Conservation (phyloP, 805 yeast species). For the Saccharomycopsis oosterbeekiorum region DNA sequence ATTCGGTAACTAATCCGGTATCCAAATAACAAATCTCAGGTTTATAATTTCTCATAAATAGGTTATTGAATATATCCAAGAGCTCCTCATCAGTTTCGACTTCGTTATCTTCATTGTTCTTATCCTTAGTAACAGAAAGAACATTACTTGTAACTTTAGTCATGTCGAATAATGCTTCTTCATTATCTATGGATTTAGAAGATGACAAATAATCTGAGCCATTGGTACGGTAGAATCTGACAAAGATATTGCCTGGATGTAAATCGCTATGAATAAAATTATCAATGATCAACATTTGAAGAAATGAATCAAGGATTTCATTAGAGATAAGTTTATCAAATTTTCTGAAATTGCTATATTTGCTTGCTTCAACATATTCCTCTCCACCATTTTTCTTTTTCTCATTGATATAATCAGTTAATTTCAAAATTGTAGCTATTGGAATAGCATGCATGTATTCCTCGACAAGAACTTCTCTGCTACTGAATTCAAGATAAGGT, state of each 20-base stretch:
- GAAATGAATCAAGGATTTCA: constrained; percentile 80
- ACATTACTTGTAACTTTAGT: constrained; percentile 33
- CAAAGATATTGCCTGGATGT: constrained; percentile 92
- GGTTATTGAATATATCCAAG: constrained; percentile 34
- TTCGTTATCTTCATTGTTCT: constrained; percentile 16
- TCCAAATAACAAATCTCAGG: constrained; percentile 89
- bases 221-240: constrained; percentile 49
- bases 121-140: constrained; percentile 18
- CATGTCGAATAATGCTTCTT: constrained; percentile 27
- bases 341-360: constrained; percentile 11
- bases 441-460: constrained; percentile 79
- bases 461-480: constrained; percentile 71
- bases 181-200: constrained; percentile 10
- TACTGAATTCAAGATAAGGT: constrained; percentile 55
- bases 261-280: constrained; percentile 94
- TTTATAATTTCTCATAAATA: constrained; percentile 51
- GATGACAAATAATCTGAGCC: constrained; percentile 11
- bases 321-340: constrained; percentile 64
- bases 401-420: constrained; percentile 24
- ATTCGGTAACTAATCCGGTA: constrained; percentile 87
- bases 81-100: constrained; percentile 28
- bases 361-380: constrained; percentile 32
- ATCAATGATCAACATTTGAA: constrained; percentile 86
- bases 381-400: constrained; percentile 23
- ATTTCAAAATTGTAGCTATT: constrained; percentile 56